Evolutionary conservation across 2,329 filamentous ascomycete genomes (phyloP).

Genomic region (Claviceps sp.): DNA sequence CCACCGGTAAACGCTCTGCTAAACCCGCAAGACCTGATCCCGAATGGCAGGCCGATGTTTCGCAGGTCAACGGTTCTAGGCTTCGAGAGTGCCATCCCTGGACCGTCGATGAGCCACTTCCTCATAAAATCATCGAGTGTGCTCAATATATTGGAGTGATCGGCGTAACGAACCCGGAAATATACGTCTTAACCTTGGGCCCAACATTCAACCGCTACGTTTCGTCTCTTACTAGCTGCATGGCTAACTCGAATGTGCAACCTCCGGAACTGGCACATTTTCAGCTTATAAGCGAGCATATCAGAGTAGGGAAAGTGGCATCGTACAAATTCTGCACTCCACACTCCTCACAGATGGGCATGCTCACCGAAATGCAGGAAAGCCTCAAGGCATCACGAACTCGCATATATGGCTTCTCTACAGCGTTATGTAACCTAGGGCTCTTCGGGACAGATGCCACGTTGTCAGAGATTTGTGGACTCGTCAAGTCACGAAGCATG

Average conservation of each 20-base stretch:
- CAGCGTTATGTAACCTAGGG: not conserved
- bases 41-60: constrained; percentile 6
- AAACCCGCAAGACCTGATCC: constrained; percentile 16
- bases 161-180: constrained; percentile 23
- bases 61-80: constrained; percentile 5
- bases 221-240: constrained; percentile 22
- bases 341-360: not conserved
- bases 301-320: constrained; percentile 22
- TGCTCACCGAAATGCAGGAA: not conserved
- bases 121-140: constrained; percentile 17
- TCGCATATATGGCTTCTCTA: constrained; percentile 6
- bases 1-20: constrained; percentile 29
- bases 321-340: constrained; percentile 20
- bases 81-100: constrained; percentile 16
- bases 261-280: constrained; percentile 20
- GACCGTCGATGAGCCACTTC: constrained; percentile 21
- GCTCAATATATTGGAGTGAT: constrained; percentile 15
- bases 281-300: constrained; percentile 23
- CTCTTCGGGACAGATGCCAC: not conserved
- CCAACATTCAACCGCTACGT: constrained; percentile 23
- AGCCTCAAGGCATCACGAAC: constrained; percentile 2
- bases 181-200: constrained; percentile 23
- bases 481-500: not conserved
- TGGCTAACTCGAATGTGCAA: constrained; percentile 19
- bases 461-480: not conserved